Evolutionary conservation across 2,329 filamentous ascomycete genomes (phyloP).

Genomic region (Venturiaceae sp.): DNA sequence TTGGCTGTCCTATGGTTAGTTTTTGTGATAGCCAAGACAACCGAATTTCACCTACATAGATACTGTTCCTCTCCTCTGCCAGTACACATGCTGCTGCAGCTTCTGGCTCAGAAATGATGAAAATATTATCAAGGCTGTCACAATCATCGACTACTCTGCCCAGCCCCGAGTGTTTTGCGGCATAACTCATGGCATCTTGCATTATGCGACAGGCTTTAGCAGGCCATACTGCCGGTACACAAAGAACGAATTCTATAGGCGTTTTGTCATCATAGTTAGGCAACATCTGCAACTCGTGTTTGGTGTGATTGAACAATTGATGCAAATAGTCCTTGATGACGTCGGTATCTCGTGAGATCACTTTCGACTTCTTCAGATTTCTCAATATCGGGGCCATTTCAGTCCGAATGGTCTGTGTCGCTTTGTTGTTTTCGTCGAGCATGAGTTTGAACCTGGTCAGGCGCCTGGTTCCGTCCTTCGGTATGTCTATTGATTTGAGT

Average conservation of each 20-base stretch:
- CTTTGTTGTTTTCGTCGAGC: background rate
- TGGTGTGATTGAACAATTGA: background rate
- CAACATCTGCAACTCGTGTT: background rate
- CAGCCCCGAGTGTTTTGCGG: conserved; percentile 12
- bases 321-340: background rate
- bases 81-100: conserved; percentile 15
- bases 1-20: background rate
- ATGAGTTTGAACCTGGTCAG: no score
- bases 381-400: background rate
- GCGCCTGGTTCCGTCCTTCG: no score
- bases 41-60: no score
- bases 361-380: background rate
- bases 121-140: conserved; percentile 10
- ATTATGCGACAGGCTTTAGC: conserved; percentile 12
- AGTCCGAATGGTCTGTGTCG: background rate
- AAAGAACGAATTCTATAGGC: conserved; percentile 12
- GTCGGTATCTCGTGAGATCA: background rate
- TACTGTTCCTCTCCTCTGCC: conserved; percentile 10
- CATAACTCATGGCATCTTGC: conserved; percentile 12
- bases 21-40: background rate
- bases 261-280: background rate
- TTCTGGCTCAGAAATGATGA: conserved; percentile 16
- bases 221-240: conserved; percentile 15
- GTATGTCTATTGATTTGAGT: no score
- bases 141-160: no score